These are phyloP conservation scores for Rhododendron henanense DNA, from an alignment of 148 eudicot genomes.

Conservation along the genomic window DNA sequence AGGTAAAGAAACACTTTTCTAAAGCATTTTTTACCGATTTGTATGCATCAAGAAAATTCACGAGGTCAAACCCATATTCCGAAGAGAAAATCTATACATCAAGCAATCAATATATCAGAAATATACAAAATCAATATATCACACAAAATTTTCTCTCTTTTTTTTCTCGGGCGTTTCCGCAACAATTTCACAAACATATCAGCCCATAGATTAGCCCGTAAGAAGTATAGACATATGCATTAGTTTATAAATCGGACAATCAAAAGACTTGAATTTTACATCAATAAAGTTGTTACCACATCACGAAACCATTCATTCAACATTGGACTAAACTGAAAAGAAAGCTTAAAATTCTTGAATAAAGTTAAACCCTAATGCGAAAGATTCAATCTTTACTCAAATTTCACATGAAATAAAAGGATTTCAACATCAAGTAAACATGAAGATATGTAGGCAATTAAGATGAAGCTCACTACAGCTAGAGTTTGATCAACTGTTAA, in stretches of 20 bases:
- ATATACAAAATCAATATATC: slow-evolving; percentile 1
- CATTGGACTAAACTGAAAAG: background rate
- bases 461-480: background rate
- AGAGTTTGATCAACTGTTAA: background rate
- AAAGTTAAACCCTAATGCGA: slow-evolving; percentile 12
- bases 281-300: background rate
- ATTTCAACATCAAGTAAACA: background rate
- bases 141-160: background rate
- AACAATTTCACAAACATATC: background rate
- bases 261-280: background rate
- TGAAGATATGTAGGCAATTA: background rate
- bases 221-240: background rate
- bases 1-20: background rate
- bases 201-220: background rate
- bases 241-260: background rate
- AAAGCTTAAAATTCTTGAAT: background rate
- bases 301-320: background rate
- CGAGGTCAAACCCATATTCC: background rate
- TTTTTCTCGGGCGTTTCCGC: background rate
- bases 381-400: background rate
- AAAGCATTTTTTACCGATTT: background rate
- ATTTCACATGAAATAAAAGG: slow-evolving; percentile 5
- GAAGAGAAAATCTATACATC: background rate
- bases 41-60: background rate
- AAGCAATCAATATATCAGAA: background rate